These are phyloP conservation scores for Penicillium sp. DNA, from an alignment of 2,329 filamentous ascomycete genomes.

Conservation along the genomic window DNA sequence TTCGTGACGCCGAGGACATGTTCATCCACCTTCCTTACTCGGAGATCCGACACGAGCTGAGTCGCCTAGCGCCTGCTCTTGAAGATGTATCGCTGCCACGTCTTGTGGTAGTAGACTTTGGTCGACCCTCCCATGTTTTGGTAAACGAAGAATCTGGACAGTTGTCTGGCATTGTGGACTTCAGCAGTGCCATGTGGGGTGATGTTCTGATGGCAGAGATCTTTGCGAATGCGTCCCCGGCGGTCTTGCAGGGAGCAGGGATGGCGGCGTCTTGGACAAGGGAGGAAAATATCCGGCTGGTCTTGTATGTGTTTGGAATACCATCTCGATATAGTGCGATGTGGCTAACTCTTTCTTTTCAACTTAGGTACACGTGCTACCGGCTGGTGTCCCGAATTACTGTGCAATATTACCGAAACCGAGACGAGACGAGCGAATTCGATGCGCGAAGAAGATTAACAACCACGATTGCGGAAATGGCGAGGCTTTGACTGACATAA, in stretches of 20 bases:
- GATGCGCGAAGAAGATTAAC: conserved; percentile 37
- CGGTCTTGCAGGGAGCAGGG: conserved; percentile 38
- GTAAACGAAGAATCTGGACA: conserved; percentile 49
- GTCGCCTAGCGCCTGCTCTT: conserved; percentile 44
- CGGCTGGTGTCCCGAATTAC: conserved; percentile 37
- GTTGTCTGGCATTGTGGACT: conserved; percentile 52
- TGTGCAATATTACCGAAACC: conserved; percentile 40
- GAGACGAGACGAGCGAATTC: conserved; percentile 36
- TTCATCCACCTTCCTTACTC: conserved; percentile 57
- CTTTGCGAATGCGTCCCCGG: conserved; percentile 40
- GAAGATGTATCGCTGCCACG: conserved; percentile 51
- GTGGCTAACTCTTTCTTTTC: neutral
- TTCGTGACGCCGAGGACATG: conserved; percentile 59
- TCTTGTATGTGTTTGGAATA: conserved; percentile 31
- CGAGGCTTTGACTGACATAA: conserved; percentile 15
- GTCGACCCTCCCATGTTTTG: conserved; percentile 50
- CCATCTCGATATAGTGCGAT: neutral
- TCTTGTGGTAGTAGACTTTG: conserved; percentile 52
- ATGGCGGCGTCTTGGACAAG: conserved; percentile 20
- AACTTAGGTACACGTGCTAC: conserved; percentile 40
- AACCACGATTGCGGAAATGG: conserved; percentile 30
- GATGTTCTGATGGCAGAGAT: conserved; percentile 55
- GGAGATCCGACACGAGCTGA: conserved; percentile 51
- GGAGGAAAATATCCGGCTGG: conserved; percentile 30
- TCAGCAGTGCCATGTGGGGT: conserved; percentile 55